phyloP scores from a whole-genome alignment of 179 eudicot genomes.

The Vitellaria paradoxa region DNA sequence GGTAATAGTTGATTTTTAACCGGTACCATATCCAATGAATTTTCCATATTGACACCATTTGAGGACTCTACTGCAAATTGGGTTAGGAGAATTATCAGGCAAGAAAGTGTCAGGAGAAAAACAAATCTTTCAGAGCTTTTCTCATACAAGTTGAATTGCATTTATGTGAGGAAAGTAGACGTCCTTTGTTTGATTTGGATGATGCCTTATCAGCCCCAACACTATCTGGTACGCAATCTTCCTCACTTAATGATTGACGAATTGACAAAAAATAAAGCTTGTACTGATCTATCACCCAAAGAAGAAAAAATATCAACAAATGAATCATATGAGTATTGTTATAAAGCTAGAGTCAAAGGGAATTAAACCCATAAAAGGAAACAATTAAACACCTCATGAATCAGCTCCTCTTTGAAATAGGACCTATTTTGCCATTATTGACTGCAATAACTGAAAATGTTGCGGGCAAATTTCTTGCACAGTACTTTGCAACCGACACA shows the following conservation, averaged over 20 bases:
- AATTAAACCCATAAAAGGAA: not conserved
- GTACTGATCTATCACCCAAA: not conserved
- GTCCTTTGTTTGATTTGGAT: not conserved
- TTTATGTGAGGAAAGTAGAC: not conserved
- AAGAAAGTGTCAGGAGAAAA: not conserved
- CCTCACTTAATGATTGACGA: not conserved
- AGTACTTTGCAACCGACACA: constrained; percentile 75
- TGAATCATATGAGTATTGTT: not conserved
- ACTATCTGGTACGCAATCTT: not conserved
- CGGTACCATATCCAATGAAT: constrained; percentile 11
- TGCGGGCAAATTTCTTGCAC: constrained; percentile 56
- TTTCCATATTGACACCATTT: constrained; percentile 9
- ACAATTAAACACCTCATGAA: not conserved
- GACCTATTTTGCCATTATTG: constrained; percentile 67
- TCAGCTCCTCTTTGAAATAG: constrained; percentile 36
- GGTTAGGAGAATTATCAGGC: not conserved
- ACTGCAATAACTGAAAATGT: constrained; percentile 62
- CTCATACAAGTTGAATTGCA: not conserved
- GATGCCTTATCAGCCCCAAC: not conserved
- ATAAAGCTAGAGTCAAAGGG: not conserved
- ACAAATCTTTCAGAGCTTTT: not conserved
- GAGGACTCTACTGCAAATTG: not conserved
- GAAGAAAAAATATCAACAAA: not conserved
- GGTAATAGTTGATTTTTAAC: constrained; percentile 16
- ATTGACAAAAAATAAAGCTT: not conserved